Evolutionary conservation across 495 filamentous ascomycete species (phyloP).

Genomic region (Annulohypoxylon bovei): DNA sequence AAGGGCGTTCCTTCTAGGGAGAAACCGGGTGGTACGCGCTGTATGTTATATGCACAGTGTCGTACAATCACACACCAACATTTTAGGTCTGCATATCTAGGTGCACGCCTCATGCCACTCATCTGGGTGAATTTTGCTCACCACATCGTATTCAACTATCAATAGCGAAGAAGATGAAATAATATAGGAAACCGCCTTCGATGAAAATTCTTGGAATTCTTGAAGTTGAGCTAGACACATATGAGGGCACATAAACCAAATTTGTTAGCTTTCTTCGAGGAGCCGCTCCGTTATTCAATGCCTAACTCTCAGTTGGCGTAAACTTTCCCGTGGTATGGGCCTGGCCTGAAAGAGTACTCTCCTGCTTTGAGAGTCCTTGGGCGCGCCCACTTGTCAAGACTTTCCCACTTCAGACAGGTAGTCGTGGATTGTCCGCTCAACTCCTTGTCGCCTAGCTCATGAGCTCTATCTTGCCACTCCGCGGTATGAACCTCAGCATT

Average conservation of each 20-base stretch:
- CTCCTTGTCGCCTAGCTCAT: conserved; percentile 8
- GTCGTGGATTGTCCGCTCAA: conserved; percentile 26
- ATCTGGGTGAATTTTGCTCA: no score
- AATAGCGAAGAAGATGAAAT: no score
- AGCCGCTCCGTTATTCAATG: background rate
- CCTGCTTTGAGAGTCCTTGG: conserved; percentile 33
- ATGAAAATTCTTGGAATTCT: background rate
- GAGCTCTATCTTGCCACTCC: conserved; percentile 31
- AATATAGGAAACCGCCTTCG: background rate
- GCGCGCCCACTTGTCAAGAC: conserved; percentile 40
- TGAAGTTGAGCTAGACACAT: background rate
- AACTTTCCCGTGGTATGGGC: background rate
- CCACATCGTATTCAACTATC: no score
- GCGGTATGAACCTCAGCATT: conserved; percentile 42
- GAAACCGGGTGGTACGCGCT: background rate
- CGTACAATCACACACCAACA: conserved; percentile 4
- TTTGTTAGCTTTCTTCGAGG: background rate
- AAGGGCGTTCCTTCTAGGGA: background rate
- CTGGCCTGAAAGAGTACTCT: conserved; percentile 30
- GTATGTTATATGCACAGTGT: conserved; percentile 1
- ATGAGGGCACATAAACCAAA: background rate
- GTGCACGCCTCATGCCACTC: background rate
- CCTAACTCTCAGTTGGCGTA: background rate
- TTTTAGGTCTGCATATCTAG: background rate
- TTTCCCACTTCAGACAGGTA: conserved; percentile 44